Base-by-base conservation (phyloP, 108 stramenopile species). In the Seminavis robusta region DNA sequence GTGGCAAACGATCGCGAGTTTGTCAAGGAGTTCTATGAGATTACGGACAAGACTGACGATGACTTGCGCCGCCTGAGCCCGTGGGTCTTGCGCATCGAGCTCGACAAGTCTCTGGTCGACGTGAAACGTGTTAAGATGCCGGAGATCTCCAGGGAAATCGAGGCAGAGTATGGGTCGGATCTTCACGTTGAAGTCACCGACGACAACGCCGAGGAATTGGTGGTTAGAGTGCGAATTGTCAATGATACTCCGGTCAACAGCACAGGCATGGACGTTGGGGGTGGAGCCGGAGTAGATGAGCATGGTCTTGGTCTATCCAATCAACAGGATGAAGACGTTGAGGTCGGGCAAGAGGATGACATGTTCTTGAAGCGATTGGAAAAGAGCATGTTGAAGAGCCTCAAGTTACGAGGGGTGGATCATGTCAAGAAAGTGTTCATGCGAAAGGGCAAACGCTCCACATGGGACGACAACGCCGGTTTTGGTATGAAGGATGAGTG, bases 21-120 rank as follows among this genome's bases (percentile, higher is more conserved):
- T 51, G 90, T 99, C 9, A 86, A 94, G 58, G 85, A 78, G 50
- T 93, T 86, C 75, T 96, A 92, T 61, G 93, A 92, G 36, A 83
- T 96, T 43, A 71, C 77, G 7, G 92, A 93, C 49, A 84, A 84
- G 40, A 88, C 86, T 2, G 80, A 85, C 57, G 76, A 92, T 45
- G 86, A 96, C 49, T 71, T 94, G 44, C 76, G 89, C 54, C 78
- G 88, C 32, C 73, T 97, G 42, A 74, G 79, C 37, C 97, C 98
- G 13, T 99, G 98, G 98, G 87, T 98, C 16, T 79, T 99, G 39
- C 93, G 98, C 30, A 86, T 99, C 52, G 95, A 94, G 49, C 81
- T 98, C 7, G 92, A 97, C 65, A 80, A 93, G 63, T 76, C 86
- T 59, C 74, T 84, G 15, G 74, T 95, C 49, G 82, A 83, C 32